A percentile compares a stretch with the other conserved stretches of the same genome.
Evolutionary conservation across 164 flowering plant genomes (phyloP).

Genomic region (Macadamia integrifolia): DNA sequence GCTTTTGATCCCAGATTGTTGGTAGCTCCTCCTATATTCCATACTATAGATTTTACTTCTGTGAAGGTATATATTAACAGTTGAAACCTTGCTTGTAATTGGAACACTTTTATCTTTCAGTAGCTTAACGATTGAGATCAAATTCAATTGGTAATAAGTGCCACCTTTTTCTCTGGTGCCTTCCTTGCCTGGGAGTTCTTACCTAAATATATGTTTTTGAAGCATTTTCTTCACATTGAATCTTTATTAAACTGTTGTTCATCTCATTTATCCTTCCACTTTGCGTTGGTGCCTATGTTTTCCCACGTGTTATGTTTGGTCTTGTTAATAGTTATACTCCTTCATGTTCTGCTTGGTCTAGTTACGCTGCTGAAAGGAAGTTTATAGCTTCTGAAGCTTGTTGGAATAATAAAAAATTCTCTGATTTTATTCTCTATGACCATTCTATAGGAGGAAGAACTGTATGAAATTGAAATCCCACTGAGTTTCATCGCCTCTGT

Average conservation of each 20-base stretch:
- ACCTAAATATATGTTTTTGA: no score
- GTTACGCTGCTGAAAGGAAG: background rate
- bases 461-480: conserved; percentile 90
- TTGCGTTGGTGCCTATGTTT: no score
- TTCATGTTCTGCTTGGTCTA: background rate
- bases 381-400: background rate
- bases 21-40: conserved; percentile 77
- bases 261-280: no score
- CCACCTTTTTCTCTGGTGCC: no score
- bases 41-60: conserved; percentile 64
- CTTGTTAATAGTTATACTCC: background rate
- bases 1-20: conserved; percentile 98
- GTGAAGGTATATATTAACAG: conserved; percentile 47
- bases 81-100: no score
- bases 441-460: conserved; percentile 73
- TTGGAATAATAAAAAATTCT: background rate
- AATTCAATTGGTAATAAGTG: no score
- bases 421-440: background rate
- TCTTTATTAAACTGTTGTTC: no score
- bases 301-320: no score
- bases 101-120: no score
- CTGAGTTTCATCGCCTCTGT: conserved; percentile 63
- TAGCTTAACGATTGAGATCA: no score
- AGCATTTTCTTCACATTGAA: no score
- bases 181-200: no score